A percentile compares a stretch with the other conserved stretches of the same genome.
Conservation (phyloP, 768 basidiomycete genomes). For the Plicaturopsis crispa region DNA sequence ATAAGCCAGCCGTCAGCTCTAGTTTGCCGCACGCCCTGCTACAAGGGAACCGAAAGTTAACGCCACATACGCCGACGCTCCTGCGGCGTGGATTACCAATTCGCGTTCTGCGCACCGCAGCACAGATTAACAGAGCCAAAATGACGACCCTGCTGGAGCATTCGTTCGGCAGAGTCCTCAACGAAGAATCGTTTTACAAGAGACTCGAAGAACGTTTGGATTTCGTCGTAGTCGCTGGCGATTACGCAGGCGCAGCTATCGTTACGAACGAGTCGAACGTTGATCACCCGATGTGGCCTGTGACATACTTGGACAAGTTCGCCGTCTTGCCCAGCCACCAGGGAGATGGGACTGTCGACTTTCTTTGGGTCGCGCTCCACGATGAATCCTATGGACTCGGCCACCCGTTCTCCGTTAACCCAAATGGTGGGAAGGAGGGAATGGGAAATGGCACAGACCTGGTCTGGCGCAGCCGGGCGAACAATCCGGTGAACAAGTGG, state of each 20-base stretch:
- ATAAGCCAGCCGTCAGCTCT: slow-evolving; percentile 93
- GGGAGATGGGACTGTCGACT: slow-evolving; percentile 98
- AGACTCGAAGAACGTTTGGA: slow-evolving; percentile 76
- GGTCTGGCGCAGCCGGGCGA: slow-evolving; percentile 88
- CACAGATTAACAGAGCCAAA: slow-evolving; percentile 68
- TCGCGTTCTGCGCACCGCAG: slow-evolving; percentile 62
- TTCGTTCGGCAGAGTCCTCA: slow-evolving; percentile 72
- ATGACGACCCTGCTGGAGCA: slow-evolving; percentile 80
- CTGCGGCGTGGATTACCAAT: slow-evolving; percentile 85
- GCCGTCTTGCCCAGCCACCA: slow-evolving; percentile 92
- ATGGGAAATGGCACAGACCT: slow-evolving; percentile 87
- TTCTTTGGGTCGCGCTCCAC: slow-evolving; percentile 96
- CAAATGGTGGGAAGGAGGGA: slow-evolving; percentile 89
- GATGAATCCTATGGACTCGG: slow-evolving; percentile 98
- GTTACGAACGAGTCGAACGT: slow-evolving; percentile 57
- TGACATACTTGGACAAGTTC: slow-evolving; percentile 97
- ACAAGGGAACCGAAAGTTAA: slow-evolving; percentile 79
- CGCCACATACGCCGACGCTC: slow-evolving; percentile 87
- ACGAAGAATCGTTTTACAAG: slow-evolving; percentile 67
- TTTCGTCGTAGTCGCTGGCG: slow-evolving; percentile 89
- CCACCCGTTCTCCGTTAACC: slow-evolving; percentile 87
- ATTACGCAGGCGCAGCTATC: slow-evolving; percentile 92
- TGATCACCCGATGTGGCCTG: slow-evolving; percentile 27
- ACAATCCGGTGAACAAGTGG: slow-evolving; percentile 99
- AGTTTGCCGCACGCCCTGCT: slow-evolving; percentile 91